Conservation (phyloP, 345 rosid genomes). For the Sapria himalayana region DNA sequence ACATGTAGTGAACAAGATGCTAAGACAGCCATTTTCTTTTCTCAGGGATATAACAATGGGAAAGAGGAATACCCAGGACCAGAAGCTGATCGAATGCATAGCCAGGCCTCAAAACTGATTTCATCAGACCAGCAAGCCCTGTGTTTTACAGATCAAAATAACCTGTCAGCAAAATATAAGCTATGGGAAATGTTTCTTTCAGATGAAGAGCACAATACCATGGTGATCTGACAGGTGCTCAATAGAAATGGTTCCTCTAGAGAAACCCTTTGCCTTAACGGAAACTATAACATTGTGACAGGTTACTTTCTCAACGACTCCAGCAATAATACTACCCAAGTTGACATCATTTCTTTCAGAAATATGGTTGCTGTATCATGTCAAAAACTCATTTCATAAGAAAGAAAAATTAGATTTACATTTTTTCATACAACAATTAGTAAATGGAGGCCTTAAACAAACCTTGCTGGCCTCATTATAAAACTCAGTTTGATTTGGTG, state of each 20-base stretch:
- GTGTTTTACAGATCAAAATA: constrained; percentile 8
- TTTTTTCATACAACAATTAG: no score
- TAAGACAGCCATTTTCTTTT: no score
- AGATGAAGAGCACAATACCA: constrained; percentile 27
- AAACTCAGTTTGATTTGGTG: constrained; percentile 75
- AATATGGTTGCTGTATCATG: constrained; percentile 33
- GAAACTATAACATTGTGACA: constrained; percentile 32
- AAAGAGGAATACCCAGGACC: constrained; percentile 43
- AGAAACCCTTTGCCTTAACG: constrained; percentile 32
- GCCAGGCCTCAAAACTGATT: constrained; percentile 61
- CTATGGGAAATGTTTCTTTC: no score
- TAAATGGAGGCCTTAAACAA: no score
- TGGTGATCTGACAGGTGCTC: constrained; percentile 90
- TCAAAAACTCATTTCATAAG: no score
- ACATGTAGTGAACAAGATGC: no score
- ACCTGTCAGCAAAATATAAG: background rate
- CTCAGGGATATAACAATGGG: no score
- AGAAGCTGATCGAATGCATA: constrained; percentile 58
- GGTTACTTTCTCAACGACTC: constrained; percentile 53
- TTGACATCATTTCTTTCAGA: constrained; percentile 56
- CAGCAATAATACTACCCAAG: constrained; percentile 62
- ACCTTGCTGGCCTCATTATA: constrained; percentile 61
- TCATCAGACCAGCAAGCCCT: constrained; percentile 49
- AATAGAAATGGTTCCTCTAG: constrained; percentile 49
- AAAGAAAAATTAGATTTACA: no score